These are phyloP conservation scores for Theobroma cacao DNA, from an alignment of 345 rosid genomes.

Conservation along the genomic window DNA sequence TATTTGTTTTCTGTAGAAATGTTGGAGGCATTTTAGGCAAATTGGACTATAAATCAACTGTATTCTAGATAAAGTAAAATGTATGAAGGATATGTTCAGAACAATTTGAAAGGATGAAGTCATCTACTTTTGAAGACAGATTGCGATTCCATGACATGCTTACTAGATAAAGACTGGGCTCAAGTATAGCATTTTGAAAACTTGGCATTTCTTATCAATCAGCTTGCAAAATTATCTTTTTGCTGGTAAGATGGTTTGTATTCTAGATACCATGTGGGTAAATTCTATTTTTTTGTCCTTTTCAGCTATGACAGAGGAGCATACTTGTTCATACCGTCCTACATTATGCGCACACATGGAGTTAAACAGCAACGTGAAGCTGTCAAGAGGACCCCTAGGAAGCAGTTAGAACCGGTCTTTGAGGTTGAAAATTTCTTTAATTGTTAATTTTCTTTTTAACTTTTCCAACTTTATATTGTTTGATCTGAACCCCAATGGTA, in stretches of 20 bases:
- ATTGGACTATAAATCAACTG: neutral
- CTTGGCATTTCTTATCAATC: neutral
- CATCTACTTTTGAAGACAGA: neutral
- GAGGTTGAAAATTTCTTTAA: constrained; percentile 51
- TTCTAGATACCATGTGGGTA: neutral
- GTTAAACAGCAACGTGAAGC: constrained; percentile 80
- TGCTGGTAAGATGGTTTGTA: constrained; percentile 15
- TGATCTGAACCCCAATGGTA: neutral
- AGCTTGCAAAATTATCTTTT: neutral
- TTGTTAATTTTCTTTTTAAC: neutral
- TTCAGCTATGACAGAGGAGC: constrained; percentile 92
- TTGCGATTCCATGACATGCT: neutral
- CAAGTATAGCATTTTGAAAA: neutral
- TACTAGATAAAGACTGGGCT: neutral
- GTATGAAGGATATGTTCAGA: neutral
- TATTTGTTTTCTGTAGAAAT: neutral
- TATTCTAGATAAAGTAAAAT: neutral
- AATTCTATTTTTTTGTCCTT: constrained; percentile 8
- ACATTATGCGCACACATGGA: constrained; percentile 92
- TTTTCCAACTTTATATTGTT: neutral
- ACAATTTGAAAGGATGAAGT: neutral
- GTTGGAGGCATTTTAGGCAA: neutral
- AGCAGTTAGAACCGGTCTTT: constrained; percentile 71
- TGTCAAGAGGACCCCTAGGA: constrained; percentile 53
- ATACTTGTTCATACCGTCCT: constrained; percentile 75